These are phyloP conservation scores for Drechslerella dactyloides DNA, from an alignment of 2,329 filamentous ascomycete genomes.

Conservation along the genomic window DNA sequence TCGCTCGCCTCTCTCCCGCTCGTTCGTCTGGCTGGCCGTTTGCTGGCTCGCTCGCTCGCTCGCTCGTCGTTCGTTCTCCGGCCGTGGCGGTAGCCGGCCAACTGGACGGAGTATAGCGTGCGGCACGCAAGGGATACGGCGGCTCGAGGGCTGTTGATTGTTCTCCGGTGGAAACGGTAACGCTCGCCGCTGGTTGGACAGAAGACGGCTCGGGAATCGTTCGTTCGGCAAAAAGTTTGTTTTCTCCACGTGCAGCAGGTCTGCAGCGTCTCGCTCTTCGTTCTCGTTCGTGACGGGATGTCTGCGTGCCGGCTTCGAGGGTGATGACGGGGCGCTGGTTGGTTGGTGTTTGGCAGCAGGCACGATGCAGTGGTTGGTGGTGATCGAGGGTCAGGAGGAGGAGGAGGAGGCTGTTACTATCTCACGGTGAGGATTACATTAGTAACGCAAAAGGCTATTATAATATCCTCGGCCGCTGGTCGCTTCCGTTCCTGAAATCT, in stretches of 20 bases:
- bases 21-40: neutral
- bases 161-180: constrained; percentile 39
- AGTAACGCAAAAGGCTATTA: no score
- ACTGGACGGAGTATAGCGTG: constrained; percentile 8
- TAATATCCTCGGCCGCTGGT: neutral
- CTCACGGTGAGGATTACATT: neutral
- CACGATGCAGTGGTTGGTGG: no score
- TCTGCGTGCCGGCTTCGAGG: no score
- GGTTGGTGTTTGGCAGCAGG: no score
- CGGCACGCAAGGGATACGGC: constrained; percentile 45
- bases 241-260: neutral
- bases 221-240: neutral
- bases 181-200: constrained; percentile 4
- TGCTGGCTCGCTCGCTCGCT: neutral
- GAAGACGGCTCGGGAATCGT: neutral
- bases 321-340: no score
- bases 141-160: constrained; percentile 24
- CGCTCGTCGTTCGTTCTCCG: constrained; percentile 14
- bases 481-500: no score
- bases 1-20: neutral
- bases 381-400: neutral
- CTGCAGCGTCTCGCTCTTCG: neutral
- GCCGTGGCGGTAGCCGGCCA: neutral
- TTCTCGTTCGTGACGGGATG: no score
- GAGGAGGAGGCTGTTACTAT: neutral